Evolutionary conservation across 106 monocot genomes (phyloP), one percentile per base, ranked within the genome.

Genomic region (Acorus calamus): DNA sequence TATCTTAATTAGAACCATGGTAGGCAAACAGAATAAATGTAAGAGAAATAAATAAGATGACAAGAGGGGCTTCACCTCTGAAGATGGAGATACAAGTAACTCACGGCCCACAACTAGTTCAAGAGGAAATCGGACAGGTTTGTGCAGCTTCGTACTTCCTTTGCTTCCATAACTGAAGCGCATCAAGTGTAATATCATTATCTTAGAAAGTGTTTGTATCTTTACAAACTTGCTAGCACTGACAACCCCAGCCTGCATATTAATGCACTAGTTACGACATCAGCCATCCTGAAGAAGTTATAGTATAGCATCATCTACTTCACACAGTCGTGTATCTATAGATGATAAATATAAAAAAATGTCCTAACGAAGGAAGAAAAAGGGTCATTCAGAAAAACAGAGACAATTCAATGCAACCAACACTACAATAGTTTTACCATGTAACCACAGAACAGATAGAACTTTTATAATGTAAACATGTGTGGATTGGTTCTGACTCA

Each of bases 151-250:
- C 53, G 79, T 69, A 60, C 84, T 91, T 66, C 96, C 91, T 50
- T 77, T 79, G 41, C 69, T 81, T 57, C 85, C 96, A 71, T 98
- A 98, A 62, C 91, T 98, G 55, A 98, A 98, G 13, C 96, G 73
- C 96, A 88, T 98, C 53, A 98, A 70, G 52, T 98, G 96, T 74
- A 98, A 66, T 76, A 98, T 85, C 79, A 98, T 59, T 70, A 98
- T 81, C 80, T 79, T 84, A 4, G 96, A 72, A 73, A 91, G 78
- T 52, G 56, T 77, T 14, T 91, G 87, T 77, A 98, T 85, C 65
- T 91, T 82, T 46, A 98, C 72, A 46, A 84, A 88, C 67, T 98
- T 98, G 59, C 91, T 84, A 56, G 96, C 91, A 64, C 59, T 78
- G 13, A 91, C 87, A 6, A 76, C 71, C 3, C 66, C 84, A 71